Evolutionary conservation across 352 stramenopile species (phyloP), one percentile per base, ranked within the genome.

Genomic region (Peronospora tabacina): DNA sequence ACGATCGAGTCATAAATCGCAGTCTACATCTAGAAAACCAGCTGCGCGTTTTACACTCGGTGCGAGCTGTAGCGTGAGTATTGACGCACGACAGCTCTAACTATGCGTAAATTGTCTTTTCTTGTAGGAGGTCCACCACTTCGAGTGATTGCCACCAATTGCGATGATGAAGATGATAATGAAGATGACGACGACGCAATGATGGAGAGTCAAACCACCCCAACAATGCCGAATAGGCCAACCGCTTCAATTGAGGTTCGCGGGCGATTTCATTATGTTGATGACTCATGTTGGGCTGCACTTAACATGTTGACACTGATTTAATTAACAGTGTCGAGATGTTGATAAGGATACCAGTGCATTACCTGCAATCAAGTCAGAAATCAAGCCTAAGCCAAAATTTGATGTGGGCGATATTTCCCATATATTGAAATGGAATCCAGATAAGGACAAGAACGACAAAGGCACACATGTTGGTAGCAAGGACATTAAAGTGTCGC

Each of bases 11-110:
- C 39, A 61, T 7, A 83, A 74, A 43, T 73, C 75, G 9, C 68
- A 78, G 36, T 74, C 68, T 5, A 87, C 72, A 12, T 72, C 70
- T 1, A 66, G 75, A 29, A 86, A 84, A 40, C 44, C 50, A 2
- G 56, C 58, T 7, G 64, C 65, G 16, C 64, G 70, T 9, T 69
- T 83, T 40, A 66, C 63, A 36, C 54, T 84, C 17, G 61, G 72
- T 75, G 64, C 10, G 44, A 40, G 12, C 7, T 20, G 29, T 46
- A 42, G 16, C n/a, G 26, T 28, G 33, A 17, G 38, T 42, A 5
- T 17, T 41, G 29, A 19, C 15, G 15, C 17, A 28, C 30, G 17
- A 17, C 12, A 45, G 12, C 12, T 15, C 11, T 46, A 55, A 51
- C 15, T 7, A 10, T 30, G 10, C 30, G 28, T 32, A 13, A 16